These are phyloP conservation scores for Westerdykella aurantiaca DNA, from an alignment of 2,329 filamentous ascomycete genomes.

Conservation along the genomic window DNA sequence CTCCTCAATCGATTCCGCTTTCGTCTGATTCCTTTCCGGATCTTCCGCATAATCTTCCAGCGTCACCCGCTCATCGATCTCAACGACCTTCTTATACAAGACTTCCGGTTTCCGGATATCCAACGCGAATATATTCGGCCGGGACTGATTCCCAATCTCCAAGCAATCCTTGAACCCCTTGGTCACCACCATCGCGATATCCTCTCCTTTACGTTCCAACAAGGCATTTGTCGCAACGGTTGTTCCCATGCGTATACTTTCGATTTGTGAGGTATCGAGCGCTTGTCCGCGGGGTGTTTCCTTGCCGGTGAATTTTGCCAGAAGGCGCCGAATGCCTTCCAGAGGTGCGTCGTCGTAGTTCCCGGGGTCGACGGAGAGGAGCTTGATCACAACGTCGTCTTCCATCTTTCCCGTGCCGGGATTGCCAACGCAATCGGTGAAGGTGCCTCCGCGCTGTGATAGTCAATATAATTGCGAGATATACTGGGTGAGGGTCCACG, in stretches of 20 bases:
- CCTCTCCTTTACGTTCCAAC: slow-evolving; percentile 83
- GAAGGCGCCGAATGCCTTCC: slow-evolving; percentile 81
- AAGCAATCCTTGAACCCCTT: slow-evolving; percentile 84
- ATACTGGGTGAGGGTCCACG: slow-evolving; percentile 2
- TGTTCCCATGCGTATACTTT: slow-evolving; percentile 92
- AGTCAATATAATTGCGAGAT: slow-evolving; percentile 6
- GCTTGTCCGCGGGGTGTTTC: slow-evolving; percentile 75
- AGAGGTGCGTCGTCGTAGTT: slow-evolving; percentile 90
- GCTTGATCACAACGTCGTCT: slow-evolving; percentile 77
- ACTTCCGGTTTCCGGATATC: slow-evolving; percentile 83
- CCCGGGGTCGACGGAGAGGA: slow-evolving; percentile 80
- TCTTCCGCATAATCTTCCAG: slow-evolving; percentile 90
- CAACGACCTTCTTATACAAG: slow-evolving; percentile 77
- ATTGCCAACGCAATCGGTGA: slow-evolving; percentile 88
- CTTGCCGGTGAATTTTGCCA: slow-evolving; percentile 67
- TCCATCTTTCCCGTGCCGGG: slow-evolving; percentile 61
- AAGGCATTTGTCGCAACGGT: slow-evolving; percentile 91
- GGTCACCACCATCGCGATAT: slow-evolving; percentile 80
- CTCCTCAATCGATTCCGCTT: slow-evolving; percentile 48
- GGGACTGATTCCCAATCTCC: slow-evolving; percentile 82
- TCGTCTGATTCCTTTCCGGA: slow-evolving; percentile 58
- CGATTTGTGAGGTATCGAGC: slow-evolving; percentile 75
- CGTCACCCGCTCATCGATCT: slow-evolving; percentile 85
- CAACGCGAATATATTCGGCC: slow-evolving; percentile 86
- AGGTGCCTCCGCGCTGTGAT: slow-evolving; percentile 70